These are phyloP conservation scores for Linum usitatissimum DNA, from an alignment of 345 rosid species.

Conservation along the genomic window DNA sequence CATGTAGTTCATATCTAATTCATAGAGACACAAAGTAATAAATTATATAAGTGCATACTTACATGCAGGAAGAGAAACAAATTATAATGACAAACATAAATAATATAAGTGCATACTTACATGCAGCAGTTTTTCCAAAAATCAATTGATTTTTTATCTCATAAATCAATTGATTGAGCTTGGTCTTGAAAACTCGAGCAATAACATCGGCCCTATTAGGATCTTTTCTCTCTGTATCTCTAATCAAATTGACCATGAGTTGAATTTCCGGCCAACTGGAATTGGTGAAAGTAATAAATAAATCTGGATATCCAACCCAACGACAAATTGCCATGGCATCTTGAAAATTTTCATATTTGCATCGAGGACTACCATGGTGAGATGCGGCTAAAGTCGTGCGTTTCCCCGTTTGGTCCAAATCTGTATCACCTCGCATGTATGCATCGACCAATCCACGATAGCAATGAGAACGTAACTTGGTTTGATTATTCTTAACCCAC, in stretches of 20 bases:
- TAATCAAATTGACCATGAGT: not conserved
- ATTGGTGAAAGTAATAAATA: constrained; percentile 8
- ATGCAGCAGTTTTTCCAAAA: too few species aligned
- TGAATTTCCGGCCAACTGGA: constrained; percentile 5
- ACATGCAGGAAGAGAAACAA: too few species aligned
- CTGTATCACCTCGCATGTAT: not conserved
- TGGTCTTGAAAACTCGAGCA: too few species aligned
- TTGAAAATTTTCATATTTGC: not conserved
- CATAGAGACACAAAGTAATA: too few species aligned
- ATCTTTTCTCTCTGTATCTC: not conserved
- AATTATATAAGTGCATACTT: too few species aligned
- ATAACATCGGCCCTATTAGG: not conserved
- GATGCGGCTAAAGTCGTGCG: not conserved
- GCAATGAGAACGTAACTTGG: too few species aligned
- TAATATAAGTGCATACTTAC: too few species aligned
- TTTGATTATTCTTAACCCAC: not conserved
- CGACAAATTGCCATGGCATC: constrained; percentile 8
- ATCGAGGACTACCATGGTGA: not conserved
- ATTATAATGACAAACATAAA: too few species aligned
- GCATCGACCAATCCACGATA: not conserved
- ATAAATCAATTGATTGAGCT: too few species aligned
- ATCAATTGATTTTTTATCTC: too few species aligned
- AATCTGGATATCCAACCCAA: not conserved
- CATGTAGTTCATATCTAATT: too few species aligned
- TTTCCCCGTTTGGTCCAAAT: not conserved